Evolutionary conservation across 768 basidiomycete genomes (phyloP).

Genomic region (Lentinula detonsa): DNA sequence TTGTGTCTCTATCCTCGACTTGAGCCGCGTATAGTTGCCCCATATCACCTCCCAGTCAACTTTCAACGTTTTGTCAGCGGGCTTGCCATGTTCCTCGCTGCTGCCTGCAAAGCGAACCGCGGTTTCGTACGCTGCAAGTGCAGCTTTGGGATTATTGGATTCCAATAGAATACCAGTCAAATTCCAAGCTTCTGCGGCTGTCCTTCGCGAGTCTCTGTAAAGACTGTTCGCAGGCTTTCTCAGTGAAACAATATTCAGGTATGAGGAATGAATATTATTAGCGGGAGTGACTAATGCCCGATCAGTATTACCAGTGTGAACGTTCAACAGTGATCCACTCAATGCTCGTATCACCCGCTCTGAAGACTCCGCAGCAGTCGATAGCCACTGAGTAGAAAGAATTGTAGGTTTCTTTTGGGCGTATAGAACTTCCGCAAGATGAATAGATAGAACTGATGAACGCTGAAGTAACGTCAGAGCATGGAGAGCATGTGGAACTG

Average conservation of each 20-base stretch:
- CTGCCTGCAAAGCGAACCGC: constrained; percentile 66
- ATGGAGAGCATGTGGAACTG: constrained; percentile 60
- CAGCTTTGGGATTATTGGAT: constrained; percentile 25
- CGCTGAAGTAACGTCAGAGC: constrained; percentile 64
- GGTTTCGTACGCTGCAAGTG: constrained; percentile 60
- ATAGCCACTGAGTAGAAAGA: constrained; percentile 50
- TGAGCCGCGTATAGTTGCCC: constrained; percentile 54
- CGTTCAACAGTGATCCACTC: constrained; percentile 30
- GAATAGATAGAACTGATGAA: constrained; percentile 65
- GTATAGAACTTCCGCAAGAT: constrained; percentile 67
- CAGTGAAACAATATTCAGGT: constrained; percentile 43
- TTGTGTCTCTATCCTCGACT: constrained; percentile 14
- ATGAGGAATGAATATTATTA: constrained; percentile 33
- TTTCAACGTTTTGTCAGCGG: constrained; percentile 50
- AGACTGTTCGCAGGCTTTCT: constrained; percentile 48
- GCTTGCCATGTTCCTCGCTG: constrained; percentile 27
- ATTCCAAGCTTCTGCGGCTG: constrained; percentile 73
- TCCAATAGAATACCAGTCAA: constrained; percentile 66
- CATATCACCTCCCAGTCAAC: constrained; percentile 56
- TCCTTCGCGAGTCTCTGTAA: constrained; percentile 63
- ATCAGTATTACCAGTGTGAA: constrained; percentile 8
- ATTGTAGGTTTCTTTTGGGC: constrained; percentile 35
- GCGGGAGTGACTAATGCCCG: neutral
- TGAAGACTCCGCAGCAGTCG: constrained; percentile 59
- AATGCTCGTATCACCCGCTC: constrained; percentile 57